phyloP scores from a whole-genome alignment of 192 early-diverging fungal species.

The Mortierella claussenii region DNA sequence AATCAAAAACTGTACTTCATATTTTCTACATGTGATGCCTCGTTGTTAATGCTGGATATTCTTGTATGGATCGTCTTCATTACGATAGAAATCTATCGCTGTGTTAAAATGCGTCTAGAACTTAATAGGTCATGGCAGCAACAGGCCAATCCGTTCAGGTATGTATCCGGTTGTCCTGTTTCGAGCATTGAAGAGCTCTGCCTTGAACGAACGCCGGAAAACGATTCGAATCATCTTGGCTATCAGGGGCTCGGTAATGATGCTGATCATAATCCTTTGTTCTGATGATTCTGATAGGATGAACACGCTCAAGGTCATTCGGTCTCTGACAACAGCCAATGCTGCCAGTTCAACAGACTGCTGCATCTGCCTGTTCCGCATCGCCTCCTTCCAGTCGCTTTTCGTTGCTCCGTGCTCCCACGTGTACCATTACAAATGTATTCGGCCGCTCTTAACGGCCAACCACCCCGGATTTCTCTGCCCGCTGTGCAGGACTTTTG shows the following conservation, averaged over 20 bases:
- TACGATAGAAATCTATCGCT: conserved; percentile 86
- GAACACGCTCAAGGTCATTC: conserved; percentile 58
- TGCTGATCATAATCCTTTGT: background rate
- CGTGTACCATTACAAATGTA: conserved; percentile 94
- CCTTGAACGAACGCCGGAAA: background rate
- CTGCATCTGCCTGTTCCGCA: conserved; percentile 90
- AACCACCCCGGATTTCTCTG: conserved; percentile 82
- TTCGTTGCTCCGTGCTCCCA: conserved; percentile 96
- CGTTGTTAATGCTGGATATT: background rate
- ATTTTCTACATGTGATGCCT: background rate
- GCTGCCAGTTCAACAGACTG: conserved; percentile 67
- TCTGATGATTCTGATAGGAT: conserved; percentile 27
- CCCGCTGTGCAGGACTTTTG: conserved; percentile 92
- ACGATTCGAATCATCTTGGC: background rate
- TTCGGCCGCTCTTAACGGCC: conserved; percentile 80
- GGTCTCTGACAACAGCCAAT: conserved; percentile 59
- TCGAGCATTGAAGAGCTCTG: background rate
- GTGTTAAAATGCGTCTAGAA: conserved; percentile 89
- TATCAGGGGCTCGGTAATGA: too few relatives aligned
- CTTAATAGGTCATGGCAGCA: conserved; percentile 77
- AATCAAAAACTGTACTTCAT: too few relatives aligned
- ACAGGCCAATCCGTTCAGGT: conserved; percentile 71
- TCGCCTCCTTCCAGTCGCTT: conserved; percentile 90
- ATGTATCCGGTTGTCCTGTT: background rate
- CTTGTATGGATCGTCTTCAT: background rate